phyloP scores from a whole-genome alignment of 2,329 filamentous ascomycete genomes.

The Trichoderma gracile region DNA sequence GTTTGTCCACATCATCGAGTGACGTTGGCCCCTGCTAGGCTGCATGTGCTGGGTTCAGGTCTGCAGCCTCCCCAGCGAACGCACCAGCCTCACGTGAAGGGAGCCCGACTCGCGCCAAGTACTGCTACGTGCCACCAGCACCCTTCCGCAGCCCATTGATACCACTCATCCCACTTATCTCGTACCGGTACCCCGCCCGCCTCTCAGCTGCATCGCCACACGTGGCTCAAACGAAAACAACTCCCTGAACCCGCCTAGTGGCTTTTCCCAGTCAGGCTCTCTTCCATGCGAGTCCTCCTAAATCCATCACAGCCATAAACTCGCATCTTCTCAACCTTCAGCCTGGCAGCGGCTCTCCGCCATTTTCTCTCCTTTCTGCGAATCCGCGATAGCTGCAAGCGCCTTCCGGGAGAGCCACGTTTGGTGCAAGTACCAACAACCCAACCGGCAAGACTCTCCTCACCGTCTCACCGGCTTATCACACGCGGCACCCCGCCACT shows the following conservation, averaged over 20 bases:
- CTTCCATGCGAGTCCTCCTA: slow-evolving; percentile 38
- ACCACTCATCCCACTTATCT: too few species aligned
- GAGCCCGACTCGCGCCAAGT: too few species aligned
- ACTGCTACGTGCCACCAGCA: too few species aligned
- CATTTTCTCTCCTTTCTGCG: not conserved
- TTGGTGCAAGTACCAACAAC: not conserved
- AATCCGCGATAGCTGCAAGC: slow-evolving; percentile 16
- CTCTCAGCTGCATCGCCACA: slow-evolving; percentile 24
- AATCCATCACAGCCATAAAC: slow-evolving; percentile 33
- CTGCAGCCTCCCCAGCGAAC: not conserved
- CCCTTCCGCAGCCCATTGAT: too few species aligned
- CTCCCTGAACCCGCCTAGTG: slow-evolving; percentile 29
- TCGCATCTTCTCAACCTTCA: slow-evolving; percentile 25
- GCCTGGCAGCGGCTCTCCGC: slow-evolving; percentile 18
- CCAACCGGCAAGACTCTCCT: not conserved
- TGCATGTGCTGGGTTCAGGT: not conserved
- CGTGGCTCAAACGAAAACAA: slow-evolving; percentile 27
- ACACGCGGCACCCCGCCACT: slow-evolving; percentile 20
- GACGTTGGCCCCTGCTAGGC: slow-evolving; percentile 28
- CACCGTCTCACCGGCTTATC: slow-evolving; percentile 26
- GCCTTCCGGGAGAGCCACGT: slow-evolving; percentile 4
- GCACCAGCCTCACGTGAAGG: slow-evolving; percentile 17
- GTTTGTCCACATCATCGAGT: slow-evolving; percentile 28
- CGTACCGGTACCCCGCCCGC: too few species aligned
- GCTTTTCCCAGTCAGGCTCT: slow-evolving; percentile 36